phyloP scores from a whole-genome alignment of 257 asterid genomes.

The Capsicum baccatum region DNA sequence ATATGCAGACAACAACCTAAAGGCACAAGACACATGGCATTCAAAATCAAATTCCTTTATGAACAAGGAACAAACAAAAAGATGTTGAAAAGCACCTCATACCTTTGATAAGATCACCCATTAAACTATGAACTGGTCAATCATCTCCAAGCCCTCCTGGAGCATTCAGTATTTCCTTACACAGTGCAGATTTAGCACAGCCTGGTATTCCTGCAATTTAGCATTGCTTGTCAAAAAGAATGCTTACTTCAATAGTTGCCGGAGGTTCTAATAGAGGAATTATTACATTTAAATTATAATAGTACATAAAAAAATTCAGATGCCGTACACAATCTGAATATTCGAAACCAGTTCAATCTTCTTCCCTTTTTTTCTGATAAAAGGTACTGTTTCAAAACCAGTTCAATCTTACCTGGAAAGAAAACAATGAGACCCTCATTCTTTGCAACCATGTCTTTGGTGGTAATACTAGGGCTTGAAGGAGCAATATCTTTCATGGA shows the following conservation, averaged over 20 bases:
- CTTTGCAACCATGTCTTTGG: conserved; percentile 68
- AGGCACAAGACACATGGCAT: conserved; percentile 19
- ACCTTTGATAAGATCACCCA: conserved; percentile 99
- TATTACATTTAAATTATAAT: background rate
- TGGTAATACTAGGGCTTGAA: conserved; percentile 53
- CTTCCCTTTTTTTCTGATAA: too few species aligned
- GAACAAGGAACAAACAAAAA: background rate
- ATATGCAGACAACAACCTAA: background rate
- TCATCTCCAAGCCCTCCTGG: conserved; percentile 86
- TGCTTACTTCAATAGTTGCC: conserved; percentile 21
- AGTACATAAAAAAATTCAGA: background rate
- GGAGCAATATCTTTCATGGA: conserved; percentile 57
- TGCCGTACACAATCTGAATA: conserved; percentile 20
- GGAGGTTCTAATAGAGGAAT: background rate
- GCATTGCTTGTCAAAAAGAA: conserved; percentile 38
- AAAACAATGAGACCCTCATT: conserved; percentile 90
- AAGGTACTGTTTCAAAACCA: background rate
- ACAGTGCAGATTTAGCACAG: conserved; percentile 97
- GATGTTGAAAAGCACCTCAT: conserved; percentile 27
- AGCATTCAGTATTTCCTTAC: conserved; percentile 74
- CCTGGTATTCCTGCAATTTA: conserved; percentile 86
- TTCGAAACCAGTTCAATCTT: too few species aligned
- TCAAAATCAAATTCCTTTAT: background rate
- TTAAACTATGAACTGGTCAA: conserved; percentile 83
- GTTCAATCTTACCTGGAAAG: conserved; percentile 75